These are phyloP conservation scores for Pontederia crassipes DNA, from an alignment of 176 grass and related monocot genomes.

Conservation along the genomic window DNA sequence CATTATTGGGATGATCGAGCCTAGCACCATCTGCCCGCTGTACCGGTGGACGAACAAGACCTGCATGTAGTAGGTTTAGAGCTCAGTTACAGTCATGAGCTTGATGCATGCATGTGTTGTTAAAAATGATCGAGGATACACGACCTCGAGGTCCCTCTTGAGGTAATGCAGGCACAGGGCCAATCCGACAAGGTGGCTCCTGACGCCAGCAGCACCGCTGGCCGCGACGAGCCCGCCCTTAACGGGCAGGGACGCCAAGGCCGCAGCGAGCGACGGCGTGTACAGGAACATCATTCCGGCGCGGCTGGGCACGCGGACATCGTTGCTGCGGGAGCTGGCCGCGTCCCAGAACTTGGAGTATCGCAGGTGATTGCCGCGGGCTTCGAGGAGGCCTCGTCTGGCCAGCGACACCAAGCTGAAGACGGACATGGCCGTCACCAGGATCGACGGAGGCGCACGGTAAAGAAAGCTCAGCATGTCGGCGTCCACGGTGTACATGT, in stretches of 20 bases:
- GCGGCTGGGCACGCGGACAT: constrained; percentile 7
- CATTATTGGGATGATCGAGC: constrained; percentile 24
- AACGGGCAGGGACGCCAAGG: constrained; percentile 29
- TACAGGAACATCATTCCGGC: constrained; percentile 54
- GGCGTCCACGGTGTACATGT: no score
- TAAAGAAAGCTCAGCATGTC: constrained; percentile 35
- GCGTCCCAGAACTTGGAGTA: constrained; percentile 74
- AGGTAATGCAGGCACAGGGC: constrained; percentile 51
- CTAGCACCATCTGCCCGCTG: constrained; percentile 36
- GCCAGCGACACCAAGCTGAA: constrained; percentile 23
- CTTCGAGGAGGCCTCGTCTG: constrained; percentile 29
- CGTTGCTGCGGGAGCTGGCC: background rate
- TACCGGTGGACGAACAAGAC: constrained; percentile 50
- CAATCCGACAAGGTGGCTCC: constrained; percentile 21
- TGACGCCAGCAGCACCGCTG: background rate
- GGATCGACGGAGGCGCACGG: constrained; percentile 29
- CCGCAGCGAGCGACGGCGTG: constrained; percentile 31
- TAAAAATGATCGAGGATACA: background rate
- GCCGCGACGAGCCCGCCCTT: constrained; percentile 23
- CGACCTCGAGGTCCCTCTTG: constrained; percentile 63
- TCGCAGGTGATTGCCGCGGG: constrained; percentile 32
- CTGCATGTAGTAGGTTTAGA: no score
- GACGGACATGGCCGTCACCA: constrained; percentile 33
- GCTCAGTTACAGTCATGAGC: no score
- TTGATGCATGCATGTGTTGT: background rate